These are phyloP conservation scores for Fusarium siculi DNA, from an alignment of 2,329 filamentous ascomycete genomes.

Conservation along the genomic window DNA sequence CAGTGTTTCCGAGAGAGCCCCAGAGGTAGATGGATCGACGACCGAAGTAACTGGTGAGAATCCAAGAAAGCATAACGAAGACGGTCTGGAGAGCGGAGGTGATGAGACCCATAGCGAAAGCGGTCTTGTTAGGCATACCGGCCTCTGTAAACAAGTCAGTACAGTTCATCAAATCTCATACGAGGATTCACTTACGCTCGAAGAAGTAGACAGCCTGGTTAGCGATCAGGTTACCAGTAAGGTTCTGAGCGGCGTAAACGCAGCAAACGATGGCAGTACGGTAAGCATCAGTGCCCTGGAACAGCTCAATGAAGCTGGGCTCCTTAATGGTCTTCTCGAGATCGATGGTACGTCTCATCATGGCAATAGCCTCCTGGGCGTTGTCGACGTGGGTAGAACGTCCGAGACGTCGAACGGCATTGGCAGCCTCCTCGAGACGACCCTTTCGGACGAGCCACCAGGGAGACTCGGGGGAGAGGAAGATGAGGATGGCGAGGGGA, in stretches of 20 bases:
- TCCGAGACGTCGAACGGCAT: slow-evolving; percentile 60
- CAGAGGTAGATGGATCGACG: slow-evolving; percentile 73
- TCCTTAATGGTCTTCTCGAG: slow-evolving; percentile 57
- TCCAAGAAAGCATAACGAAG: slow-evolving; percentile 74
- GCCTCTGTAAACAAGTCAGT: slow-evolving; percentile 60
- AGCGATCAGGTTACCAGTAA: slow-evolving; percentile 70
- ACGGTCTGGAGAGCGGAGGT: slow-evolving; percentile 71
- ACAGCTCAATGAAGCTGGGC: slow-evolving; percentile 62
- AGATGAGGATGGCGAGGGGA: slow-evolving; percentile 63
- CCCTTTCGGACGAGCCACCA: slow-evolving; percentile 66
- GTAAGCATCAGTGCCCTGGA: slow-evolving; percentile 63
- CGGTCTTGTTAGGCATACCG: slow-evolving; percentile 62
- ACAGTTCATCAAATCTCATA: background rate
- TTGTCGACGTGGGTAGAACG: slow-evolving; percentile 34
- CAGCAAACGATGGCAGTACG: slow-evolving; percentile 66
- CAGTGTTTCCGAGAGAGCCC: slow-evolving; percentile 64
- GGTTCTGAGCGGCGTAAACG: slow-evolving; percentile 68
- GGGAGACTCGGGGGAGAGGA: slow-evolving; percentile 60
- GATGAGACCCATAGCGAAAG: slow-evolving; percentile 72
- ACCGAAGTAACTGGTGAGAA: slow-evolving; percentile 71
- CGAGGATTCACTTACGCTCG: slow-evolving; percentile 42
- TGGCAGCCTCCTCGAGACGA: slow-evolving; percentile 53
- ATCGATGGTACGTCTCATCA: slow-evolving; percentile 67
- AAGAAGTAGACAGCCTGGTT: slow-evolving; percentile 72
- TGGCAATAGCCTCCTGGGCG: slow-evolving; percentile 57